Conservation (phyloP, 805 yeast genomes). For the Saccharomyces eubayanus region DNA sequence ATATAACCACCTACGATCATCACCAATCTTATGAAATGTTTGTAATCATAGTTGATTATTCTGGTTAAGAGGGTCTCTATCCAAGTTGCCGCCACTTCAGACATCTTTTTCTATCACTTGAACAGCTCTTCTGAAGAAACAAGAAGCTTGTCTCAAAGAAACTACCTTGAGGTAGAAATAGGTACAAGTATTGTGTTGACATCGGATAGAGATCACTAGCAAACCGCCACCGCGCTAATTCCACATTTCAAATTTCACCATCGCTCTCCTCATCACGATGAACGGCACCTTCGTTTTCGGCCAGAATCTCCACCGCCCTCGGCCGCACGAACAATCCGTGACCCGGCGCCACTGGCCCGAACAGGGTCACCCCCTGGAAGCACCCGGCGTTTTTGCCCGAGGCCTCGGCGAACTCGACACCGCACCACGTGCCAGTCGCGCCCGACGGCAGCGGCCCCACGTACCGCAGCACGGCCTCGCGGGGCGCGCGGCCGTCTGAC, state of each 20-base stretch:
- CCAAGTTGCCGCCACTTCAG: background rate
- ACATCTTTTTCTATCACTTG: background rate
- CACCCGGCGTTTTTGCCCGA: conserved; percentile 81
- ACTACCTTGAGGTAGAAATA: background rate
- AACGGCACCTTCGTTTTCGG: conserved; percentile 44
- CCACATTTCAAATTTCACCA: conserved; percentile 35
- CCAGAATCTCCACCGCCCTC: conserved; percentile 48
- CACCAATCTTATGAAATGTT: conserved; percentile 23
- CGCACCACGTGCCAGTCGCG: conserved; percentile 58
- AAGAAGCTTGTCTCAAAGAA: background rate
- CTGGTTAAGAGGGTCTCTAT: background rate
- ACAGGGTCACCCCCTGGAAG: conserved; percentile 51
- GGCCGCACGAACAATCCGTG: conserved; percentile 82
- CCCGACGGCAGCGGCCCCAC: conserved; percentile 57
- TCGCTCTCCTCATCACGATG: conserved; percentile 34
- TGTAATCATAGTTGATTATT: background rate
- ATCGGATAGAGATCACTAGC: background rate
- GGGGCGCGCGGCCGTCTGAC: conserved; percentile 19
- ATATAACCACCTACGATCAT: conserved; percentile 57
- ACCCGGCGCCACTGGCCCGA: conserved; percentile 41
- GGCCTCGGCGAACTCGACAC: conserved; percentile 79
- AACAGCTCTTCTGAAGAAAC: background rate
- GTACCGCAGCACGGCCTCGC: conserved; percentile 64
- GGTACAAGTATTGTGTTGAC: background rate
- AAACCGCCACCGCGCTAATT: background rate